These are phyloP conservation scores for Leccinum pseudoinsigne DNA, from an alignment of 1,284 basidiomycete genomes.

Conservation along the genomic window DNA sequence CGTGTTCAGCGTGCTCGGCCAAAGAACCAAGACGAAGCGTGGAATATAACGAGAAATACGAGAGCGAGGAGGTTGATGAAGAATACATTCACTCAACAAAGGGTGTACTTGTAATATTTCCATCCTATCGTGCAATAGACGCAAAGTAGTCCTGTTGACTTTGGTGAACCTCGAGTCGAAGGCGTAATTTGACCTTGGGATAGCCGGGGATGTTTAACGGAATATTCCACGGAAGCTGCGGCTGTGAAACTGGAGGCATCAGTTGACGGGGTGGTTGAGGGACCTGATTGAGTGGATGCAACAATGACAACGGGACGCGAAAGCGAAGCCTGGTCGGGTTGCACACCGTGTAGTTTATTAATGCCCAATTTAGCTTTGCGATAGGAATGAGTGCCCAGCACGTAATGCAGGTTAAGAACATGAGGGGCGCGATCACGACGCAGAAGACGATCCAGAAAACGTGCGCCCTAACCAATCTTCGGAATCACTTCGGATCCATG, in stretches of 20 bases:
- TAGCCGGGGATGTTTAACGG: conserved; percentile 58
- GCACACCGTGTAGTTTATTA: conserved; percentile 81
- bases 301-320: conserved; percentile 60
- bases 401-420: conserved; percentile 82
- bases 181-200: conserved; percentile 71
- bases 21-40: conserved; percentile 84
- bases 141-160: conserved; percentile 90
- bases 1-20: conserved; percentile 60
- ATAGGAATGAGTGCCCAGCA: conserved; percentile 98
- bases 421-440: conserved; percentile 83
- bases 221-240: conserved; percentile 38
- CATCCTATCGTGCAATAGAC: conserved; percentile 90
- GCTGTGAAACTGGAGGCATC: conserved; percentile 25
- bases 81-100: conserved; percentile 98
- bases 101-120: conserved; percentile 99
- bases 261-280: conserved; percentile 22
- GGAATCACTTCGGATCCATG: conserved; percentile 30
- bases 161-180: conserved; percentile 66
- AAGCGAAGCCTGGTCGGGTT: conserved; percentile 91
- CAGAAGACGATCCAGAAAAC: conserved; percentile 82
- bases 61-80: conserved; percentile 96
- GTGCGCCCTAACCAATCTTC: conserved; percentile 63
- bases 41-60: conserved; percentile 95
- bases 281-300: conserved; percentile 33
- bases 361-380: conserved; percentile 93